phyloP scores from a whole-genome alignment of 805 yeast species.

The Blastobotrys attinorum region DNA sequence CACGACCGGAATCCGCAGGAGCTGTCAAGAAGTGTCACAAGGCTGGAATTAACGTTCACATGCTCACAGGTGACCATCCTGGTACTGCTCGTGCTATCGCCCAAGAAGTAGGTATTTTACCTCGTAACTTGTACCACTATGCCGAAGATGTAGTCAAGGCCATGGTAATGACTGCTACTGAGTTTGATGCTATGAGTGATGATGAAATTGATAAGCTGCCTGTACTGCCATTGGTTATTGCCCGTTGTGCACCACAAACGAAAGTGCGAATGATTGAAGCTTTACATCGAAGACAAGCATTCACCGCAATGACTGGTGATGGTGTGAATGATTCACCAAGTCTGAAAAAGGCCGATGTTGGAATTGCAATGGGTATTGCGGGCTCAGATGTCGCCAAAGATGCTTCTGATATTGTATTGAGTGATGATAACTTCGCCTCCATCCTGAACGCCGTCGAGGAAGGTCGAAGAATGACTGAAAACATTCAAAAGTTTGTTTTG shows the following conservation, averaged over 20 bases:
- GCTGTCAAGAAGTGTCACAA: constrained; percentile 59
- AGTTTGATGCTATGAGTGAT: constrained; percentile 58
- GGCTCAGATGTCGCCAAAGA: constrained; percentile 85
- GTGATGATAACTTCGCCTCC: constrained; percentile 74
- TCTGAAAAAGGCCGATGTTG: constrained; percentile 68
- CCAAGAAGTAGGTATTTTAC: constrained; percentile 70
- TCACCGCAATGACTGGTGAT: constrained; percentile 79
- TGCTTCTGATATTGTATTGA: constrained; percentile 67
- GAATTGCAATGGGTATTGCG: constrained; percentile 76
- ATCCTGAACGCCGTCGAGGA: constrained; percentile 72
- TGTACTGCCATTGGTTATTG: constrained; percentile 67
- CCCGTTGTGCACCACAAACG: constrained; percentile 77
- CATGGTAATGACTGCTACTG: constrained; percentile 71
- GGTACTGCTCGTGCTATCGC: constrained; percentile 76
- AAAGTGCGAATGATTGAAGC: constrained; percentile 79
- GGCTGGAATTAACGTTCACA: constrained; percentile 73
- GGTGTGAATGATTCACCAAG: constrained; percentile 81
- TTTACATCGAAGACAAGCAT: constrained; percentile 50
- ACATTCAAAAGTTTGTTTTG: constrained; percentile 69
- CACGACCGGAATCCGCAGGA: constrained; percentile 58
- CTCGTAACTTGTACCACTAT: constrained; percentile 50
- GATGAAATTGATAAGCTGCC: constrained; percentile 54
- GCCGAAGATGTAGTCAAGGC: constrained; percentile 43
- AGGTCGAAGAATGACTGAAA: constrained; percentile 72
- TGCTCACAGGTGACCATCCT: constrained; percentile 79